Base-by-base conservation (phyloP, 129 eudicot species). In the Kitagawia praeruptora region DNA sequence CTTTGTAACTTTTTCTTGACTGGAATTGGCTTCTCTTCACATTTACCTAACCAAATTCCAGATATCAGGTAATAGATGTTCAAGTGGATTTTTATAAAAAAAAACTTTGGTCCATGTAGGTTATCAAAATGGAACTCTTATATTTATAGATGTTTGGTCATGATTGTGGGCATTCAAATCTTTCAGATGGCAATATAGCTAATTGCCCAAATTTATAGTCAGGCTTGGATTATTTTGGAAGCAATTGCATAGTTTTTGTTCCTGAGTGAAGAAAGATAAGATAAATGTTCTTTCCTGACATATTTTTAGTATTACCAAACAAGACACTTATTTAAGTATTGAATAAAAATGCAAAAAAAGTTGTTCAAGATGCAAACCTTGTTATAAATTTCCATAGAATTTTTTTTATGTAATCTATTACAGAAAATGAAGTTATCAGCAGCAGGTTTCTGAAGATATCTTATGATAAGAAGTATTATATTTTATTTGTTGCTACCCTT, bases 401-500 rank as follows among this genome's bases (percentile, higher is more conserved):
- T 21, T 19, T 21, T 71, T 8, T 10, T 25, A 61, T 61, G 34
- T 61, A 25, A 14, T 31, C 8, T 69, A 31, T 74, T 19, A 44
- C 77, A 74, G 2, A 21, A 41, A 41, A 23, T 25, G 69, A 61
- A 61, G 25, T n/a, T 44, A 6, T n/a, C 27, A 25, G 25, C 38
- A 54, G 64, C n/a, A 37, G 31, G 25, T 46, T 21, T 11, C 3
- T 56, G 41, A 28, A 69, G 73, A 13, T 31, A 27, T 5, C 3
- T n/a, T 18, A 21, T 13, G 70, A 38, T 77, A 39, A 15, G 28
- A 34, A 56, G 23, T 39, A 7, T 70, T 80, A 77, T 58, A 12
- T 81, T 51, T 54, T 83, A 6, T 34, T 81, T 76, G 12, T 28
- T 76, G 38, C 34, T 10, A 0, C 77, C 42, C 69, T 69, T 77